Base-by-base conservation (phyloP, 164 flowering plant genomes). In the Vitis riparia region DNA sequence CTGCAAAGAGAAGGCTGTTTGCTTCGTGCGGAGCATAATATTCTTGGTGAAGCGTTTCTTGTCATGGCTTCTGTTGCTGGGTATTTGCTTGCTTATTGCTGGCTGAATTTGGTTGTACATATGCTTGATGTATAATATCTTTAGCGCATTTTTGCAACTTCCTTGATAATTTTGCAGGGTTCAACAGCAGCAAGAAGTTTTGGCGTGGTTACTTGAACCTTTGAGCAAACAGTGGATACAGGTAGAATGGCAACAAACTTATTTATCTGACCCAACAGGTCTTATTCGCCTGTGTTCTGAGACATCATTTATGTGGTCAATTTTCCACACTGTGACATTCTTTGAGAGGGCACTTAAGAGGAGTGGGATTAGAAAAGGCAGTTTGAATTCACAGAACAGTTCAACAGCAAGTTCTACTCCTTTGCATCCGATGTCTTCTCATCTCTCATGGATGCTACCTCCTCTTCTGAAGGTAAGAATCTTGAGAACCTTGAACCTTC, bases 341-440 rank as follows among this genome's bases (percentile, higher is more conserved):
- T 93, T 96, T 78, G 99, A 93, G 81, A 93, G 81, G 85, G 99
- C 99, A 70, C 91, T 96, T 56, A 96, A 93, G 79, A 88, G 98
- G 64, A 93, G 98, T 86, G 93, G 92, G 68, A 63, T 65, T 32
- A 88, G 82, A 75, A 92, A 86, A 81, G 76, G 83, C 69, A 80
- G 66, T 81, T 56, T 62, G 19, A 82, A 58, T 75, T 32, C 65
- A 55, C 90, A 79, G 63, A 83, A 63, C 76, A 77, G 63, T 59
- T 74, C 89, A 17, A 27, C 74, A 17, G 47, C 63, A 70, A 72
- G 47, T 71, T 74, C 80, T 57, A 19, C 73, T 71, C 57, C 62
- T 74, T 47, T 61, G 62, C 97, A 96, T 80, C 97, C 98, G 57
- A 85, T 96, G 91, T 87, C 89, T 62, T 75, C 91, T 71, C 99